These are phyloP conservation scores for Cyphellophora attinorum DNA, from an alignment of 2,329 filamentous ascomycete genomes.

Conservation along the genomic window DNA sequence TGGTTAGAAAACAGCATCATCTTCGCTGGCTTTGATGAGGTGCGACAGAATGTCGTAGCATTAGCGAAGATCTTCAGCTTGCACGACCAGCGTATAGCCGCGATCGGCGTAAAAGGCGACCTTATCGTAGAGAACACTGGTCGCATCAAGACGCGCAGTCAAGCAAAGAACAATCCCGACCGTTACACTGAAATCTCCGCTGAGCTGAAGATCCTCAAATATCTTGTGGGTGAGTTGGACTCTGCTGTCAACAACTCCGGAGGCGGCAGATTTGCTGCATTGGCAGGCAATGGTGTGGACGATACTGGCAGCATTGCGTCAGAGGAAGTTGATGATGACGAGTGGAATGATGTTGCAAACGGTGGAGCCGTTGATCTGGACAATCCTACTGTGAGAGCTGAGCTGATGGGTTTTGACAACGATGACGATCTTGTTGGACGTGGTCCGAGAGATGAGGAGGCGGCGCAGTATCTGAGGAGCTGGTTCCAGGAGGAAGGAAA, in stretches of 20 bases:
- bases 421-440: conserved; percentile 38
- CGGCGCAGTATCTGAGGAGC: conserved; percentile 69
- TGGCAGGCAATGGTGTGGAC: conserved; percentile 50
- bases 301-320: conserved; percentile 46
- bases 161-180: conserved; percentile 80
- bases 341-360: conserved; percentile 80
- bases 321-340: conserved; percentile 61
- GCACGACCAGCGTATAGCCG: conserved; percentile 67
- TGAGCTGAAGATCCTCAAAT: conserved; percentile 89
- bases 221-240: conserved; percentile 82
- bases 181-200: conserved; percentile 80
- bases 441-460: conserved; percentile 68
- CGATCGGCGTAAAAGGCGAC: conserved; percentile 84
- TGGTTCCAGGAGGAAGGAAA: conserved; percentile 59
- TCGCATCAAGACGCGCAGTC: conserved; percentile 86
- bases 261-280: conserved; percentile 31
- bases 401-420: conserved; percentile 68
- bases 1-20: conserved; percentile 96
- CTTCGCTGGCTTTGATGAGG: conserved; percentile 97
- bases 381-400: conserved; percentile 55
- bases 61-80: conserved; percentile 84
- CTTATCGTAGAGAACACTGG: conserved; percentile 71
- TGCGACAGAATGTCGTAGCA: conserved; percentile 90
- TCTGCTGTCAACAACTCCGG: conserved; percentile 60
- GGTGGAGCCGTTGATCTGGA: conserved; percentile 59